Conservation (phyloP, 345 rosid genomes). For the Microcos paniculata region DNA sequence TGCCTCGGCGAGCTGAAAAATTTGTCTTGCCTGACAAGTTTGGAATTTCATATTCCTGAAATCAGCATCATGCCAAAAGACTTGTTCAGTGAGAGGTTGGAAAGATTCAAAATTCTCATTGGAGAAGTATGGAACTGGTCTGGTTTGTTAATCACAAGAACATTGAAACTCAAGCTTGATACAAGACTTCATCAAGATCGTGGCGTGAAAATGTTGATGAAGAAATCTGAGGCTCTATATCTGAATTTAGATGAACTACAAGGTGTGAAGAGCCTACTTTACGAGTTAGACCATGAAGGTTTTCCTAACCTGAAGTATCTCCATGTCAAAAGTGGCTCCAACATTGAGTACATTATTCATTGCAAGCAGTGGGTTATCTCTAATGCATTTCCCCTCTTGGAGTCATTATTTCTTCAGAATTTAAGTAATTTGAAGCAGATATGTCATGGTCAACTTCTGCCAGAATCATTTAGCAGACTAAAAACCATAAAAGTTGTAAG, state of each 20-base stretch:
- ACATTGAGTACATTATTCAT: not conserved
- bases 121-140: not conserved
- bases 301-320: slow-evolving; percentile 22
- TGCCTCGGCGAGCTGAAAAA: slow-evolving; percentile 20
- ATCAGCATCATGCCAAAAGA: not conserved
- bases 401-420: not conserved
- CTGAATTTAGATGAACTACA: not conserved
- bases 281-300: slow-evolving; percentile 7
- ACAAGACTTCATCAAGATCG: not conserved
- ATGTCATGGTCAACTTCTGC: not conserved
- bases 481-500: not conserved
- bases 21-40: slow-evolving; percentile 11
- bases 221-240: not conserved
- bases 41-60: slow-evolving; percentile 9
- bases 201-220: not conserved
- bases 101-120: not conserved
- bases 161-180: not conserved
- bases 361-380: not conserved
- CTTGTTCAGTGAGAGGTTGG: too few relatives aligned
- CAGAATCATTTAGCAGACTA: not conserved
- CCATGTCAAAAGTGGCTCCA: not conserved
- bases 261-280: not conserved
- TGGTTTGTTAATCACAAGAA: not conserved
- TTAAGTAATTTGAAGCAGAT: not conserved
- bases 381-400: not conserved